Percentiles rank a stretch among this genome's conserved stretches.
Conservation (phyloP, 176 grass and related monocot species). For the Bonia amplexicaulis region DNA sequence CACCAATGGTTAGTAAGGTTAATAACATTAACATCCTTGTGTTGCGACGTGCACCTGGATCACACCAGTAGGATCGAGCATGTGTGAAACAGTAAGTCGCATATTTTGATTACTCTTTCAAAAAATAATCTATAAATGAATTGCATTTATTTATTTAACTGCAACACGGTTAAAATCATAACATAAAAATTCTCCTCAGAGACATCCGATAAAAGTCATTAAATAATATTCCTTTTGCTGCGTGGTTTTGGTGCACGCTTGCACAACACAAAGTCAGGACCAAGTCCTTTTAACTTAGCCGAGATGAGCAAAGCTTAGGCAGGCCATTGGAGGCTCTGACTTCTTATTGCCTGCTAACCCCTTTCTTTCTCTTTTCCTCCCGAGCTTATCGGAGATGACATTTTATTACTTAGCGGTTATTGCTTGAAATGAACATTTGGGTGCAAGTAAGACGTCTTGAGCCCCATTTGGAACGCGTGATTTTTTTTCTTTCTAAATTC, state of each 20-base stretch:
- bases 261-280: background rate
- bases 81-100: background rate
- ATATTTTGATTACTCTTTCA: background rate
- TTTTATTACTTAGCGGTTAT: background rate
- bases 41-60: no score
- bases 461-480: background rate
- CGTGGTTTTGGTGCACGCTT: background rate
- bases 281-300: background rate
- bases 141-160: background rate
- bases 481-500: no score
- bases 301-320: background rate
- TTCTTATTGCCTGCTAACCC: background rate
- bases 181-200: background rate
- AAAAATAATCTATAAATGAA: background rate
- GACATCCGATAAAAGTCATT: background rate
- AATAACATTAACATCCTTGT: no score
- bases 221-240: background rate
- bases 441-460: background rate
- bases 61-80: no score
- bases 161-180: background rate
- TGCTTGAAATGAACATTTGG: background rate
- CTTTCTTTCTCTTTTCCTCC: background rate
- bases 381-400: background rate
- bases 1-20: no score
- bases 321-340: background rate